A percentile compares a stretch with the other conserved stretches of the same genome.
These are phyloP conservation scores for Allantophomopsis lycopodina DNA, from an alignment of 2,329 filamentous ascomycete genomes.

Conservation along the genomic window DNA sequence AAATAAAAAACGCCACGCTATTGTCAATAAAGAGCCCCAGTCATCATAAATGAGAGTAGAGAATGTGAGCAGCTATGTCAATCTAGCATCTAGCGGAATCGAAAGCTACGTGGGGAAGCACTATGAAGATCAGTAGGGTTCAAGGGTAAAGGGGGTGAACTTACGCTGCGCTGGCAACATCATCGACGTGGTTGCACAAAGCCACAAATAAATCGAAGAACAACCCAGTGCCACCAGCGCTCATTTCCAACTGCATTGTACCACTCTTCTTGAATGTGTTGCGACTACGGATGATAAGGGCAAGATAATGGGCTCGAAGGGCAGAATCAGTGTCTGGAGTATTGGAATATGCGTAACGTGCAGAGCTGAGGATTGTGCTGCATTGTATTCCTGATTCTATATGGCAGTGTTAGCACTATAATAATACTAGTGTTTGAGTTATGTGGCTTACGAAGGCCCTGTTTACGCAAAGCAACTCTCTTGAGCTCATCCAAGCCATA, in stretches of 20 bases:
- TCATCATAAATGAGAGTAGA: no score
- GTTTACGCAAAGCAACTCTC: conserved; percentile 81
- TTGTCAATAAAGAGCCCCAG: no score
- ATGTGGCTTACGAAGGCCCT: conserved; percentile 46
- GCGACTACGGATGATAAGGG: conserved; percentile 92
- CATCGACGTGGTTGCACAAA: conserved; percentile 96
- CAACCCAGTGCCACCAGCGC: conserved; percentile 76
- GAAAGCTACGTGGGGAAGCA: conserved; percentile 4
- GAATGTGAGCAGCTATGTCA: no score
- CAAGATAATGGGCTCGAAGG: conserved; percentile 92
- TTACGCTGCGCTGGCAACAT: conserved; percentile 46
- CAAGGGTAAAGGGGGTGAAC: conserved; percentile 13
- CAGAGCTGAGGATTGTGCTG: conserved; percentile 70
- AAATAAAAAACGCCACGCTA: no score
- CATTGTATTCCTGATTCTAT: conserved; percentile 3
- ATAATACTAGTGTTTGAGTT: not conserved
- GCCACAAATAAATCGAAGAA: conserved; percentile 98
- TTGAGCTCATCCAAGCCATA: conserved; percentile 91
- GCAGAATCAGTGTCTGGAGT: conserved; percentile 86
- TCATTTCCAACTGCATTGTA: conserved; percentile 98
- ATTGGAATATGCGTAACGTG: conserved; percentile 90
- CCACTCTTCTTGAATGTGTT: conserved; percentile 97
- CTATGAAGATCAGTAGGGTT: not conserved
- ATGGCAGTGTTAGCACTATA: not conserved
- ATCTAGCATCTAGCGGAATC: not conserved